These are phyloP conservation scores for Scytalidium lignicola DNA, from an alignment of 2,329 filamentous ascomycete genomes.

Conservation along the genomic window DNA sequence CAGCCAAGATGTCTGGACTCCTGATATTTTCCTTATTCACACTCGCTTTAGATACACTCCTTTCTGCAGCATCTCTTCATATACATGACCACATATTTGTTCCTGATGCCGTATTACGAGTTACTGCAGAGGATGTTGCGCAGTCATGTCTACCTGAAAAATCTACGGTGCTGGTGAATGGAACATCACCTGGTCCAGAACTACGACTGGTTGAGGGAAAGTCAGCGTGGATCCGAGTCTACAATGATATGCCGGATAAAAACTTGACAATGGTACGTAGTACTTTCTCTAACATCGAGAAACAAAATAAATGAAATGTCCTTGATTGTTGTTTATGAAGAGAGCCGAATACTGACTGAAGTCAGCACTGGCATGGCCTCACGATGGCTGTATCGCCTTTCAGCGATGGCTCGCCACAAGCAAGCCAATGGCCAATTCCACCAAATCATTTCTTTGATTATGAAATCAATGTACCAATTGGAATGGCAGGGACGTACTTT, in stretches of 20 bases:
- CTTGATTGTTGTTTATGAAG: too few species aligned
- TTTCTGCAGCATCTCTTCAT: neutral
- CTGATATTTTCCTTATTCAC: too few species aligned
- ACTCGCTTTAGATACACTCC: too few species aligned
- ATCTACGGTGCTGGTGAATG: constrained; percentile 41
- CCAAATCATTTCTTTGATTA: constrained; percentile 51
- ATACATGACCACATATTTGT: constrained; percentile 19
- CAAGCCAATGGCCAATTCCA: constrained; percentile 50
- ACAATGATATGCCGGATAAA: constrained; percentile 42
- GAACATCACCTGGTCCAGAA: constrained; percentile 41
- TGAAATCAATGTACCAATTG: constrained; percentile 38
- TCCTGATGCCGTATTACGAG: constrained; percentile 36
- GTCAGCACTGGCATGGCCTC: constrained; percentile 52
- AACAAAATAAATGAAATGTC: too few species aligned
- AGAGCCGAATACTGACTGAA: constrained; percentile 3
- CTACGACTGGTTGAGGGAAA: constrained; percentile 36
- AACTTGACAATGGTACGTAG: constrained; percentile 45
- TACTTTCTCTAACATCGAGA: too few species aligned
- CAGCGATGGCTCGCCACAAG: constrained; percentile 45
- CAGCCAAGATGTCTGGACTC: too few species aligned
- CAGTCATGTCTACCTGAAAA: constrained; percentile 31
- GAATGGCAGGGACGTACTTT: constrained; percentile 48
- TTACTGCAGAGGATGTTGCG: constrained; percentile 31
- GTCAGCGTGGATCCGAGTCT: constrained; percentile 47
- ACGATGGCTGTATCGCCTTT: constrained; percentile 43